Base-by-base conservation (phyloP, 306 rosid species). In the Carpinus fangiana region DNA sequence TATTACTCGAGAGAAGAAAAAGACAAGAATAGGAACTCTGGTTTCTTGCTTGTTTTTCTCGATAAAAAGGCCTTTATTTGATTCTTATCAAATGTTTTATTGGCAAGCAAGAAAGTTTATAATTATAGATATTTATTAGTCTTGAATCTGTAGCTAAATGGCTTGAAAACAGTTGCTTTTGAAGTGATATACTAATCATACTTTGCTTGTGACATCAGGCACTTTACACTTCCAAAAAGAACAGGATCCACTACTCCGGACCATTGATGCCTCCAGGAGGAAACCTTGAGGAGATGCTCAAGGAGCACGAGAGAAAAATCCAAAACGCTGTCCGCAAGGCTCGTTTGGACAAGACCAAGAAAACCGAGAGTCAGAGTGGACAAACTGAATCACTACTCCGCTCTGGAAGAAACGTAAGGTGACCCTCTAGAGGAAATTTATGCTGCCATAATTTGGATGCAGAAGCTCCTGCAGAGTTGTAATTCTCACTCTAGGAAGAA, bases 251-350 rank as follows among this genome's bases (percentile, higher is more conserved):
- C 80, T 89, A 82, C 86, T 91, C 97, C 16, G 97, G 98, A 68
- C 96, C 93, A 10, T 77, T 90, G 84, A 72, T 86, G 74, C 85
- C 92, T 57, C 85, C 81, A 3, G 92, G 84, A 8, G 91, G 91
- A 74, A 85, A 89, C 81, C 79, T 91, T 4, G 97, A 89, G 79
- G 92, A 91, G 76, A 87, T 91, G 92, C 89, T 91, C 18, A 91
- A 87, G 87, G 90, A 91, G 82, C 95, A 91, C 7, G 96, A 93
- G 83, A 89, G 82, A 82, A 90, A 90, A 87, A 89, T 91, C 78
- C 96, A 89, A 77, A 79, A 78, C 23, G 93, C 93, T 12, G 89
- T 89, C 17, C 92, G 96, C 69, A 93, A 91, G 87, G 92, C 91
- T 79, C 87, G 89, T 50, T n/a, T 83, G 20, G 91, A 87, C 67